A percentile compares a stretch with the other conserved stretches of the same genome.
phyloP scores from a whole-genome alignment of 441 rosid species.

The Adansonia madagascariensis region DNA sequence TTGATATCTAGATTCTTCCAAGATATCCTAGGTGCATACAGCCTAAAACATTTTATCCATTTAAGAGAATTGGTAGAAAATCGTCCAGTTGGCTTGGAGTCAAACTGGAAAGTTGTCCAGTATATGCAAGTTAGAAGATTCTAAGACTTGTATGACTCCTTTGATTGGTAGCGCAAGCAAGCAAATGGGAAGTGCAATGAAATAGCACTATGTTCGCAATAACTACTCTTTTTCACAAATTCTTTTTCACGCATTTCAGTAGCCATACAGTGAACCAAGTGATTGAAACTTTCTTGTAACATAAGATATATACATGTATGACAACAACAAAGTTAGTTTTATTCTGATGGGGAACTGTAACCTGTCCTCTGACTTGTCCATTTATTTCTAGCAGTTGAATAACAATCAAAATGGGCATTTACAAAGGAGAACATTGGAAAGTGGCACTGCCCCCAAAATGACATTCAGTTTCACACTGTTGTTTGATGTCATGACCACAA shows the following conservation, averaged over 20 bases:
- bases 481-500: not conserved
- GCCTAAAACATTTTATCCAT: not conserved
- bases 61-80: not conserved
- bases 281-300: slow-evolving; percentile 5
- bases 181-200: not conserved
- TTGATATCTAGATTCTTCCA: slow-evolving; percentile 8
- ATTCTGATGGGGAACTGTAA: not conserved
- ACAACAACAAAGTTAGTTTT: not conserved
- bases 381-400: not conserved
- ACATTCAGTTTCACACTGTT: not conserved
- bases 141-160: not conserved
- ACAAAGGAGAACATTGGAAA: not conserved
- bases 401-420: not conserved
- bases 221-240: slow-evolving; percentile 5
- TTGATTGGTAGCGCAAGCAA: not conserved
- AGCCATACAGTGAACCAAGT: not conserved
- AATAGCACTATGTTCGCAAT: not conserved
- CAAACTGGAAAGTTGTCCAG: slow-evolving; percentile 1
- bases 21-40: not conserved
- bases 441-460: slow-evolving; percentile 12
- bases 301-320: not conserved
- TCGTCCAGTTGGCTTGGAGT: not conserved
- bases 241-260: not conserved
- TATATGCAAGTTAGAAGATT: not conserved
- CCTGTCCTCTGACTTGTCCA: not conserved